phyloP scores from a whole-genome alignment of 805 yeast species.

The Yamadazyma paraphyllophila region DNA sequence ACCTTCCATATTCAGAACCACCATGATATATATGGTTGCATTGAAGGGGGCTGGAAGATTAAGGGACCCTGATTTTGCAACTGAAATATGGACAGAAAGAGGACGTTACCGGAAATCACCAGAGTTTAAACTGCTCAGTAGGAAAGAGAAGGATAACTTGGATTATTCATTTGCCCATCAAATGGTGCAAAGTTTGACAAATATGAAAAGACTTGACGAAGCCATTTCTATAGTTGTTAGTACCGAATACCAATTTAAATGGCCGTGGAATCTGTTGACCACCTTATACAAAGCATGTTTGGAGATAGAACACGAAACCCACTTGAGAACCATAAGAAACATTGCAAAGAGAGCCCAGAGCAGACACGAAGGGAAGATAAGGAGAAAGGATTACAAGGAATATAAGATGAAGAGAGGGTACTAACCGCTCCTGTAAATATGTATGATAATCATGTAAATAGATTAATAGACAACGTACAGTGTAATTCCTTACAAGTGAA shows the following conservation, averaged over 20 bases:
- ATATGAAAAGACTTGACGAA: slow-evolving; percentile 57
- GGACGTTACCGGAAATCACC: slow-evolving; percentile 64
- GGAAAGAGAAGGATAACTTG: slow-evolving; percentile 36
- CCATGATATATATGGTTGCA: slow-evolving; percentile 57
- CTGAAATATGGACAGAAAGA: slow-evolving; percentile 72
- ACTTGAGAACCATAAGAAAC: slow-evolving; percentile 30
- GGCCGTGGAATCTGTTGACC: slow-evolving; percentile 52
- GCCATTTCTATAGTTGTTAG: slow-evolving; percentile 68
- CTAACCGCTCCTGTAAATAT: slow-evolving; percentile 16
- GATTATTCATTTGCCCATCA: slow-evolving; percentile 72
- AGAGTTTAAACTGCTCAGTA: slow-evolving; percentile 43
- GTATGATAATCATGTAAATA: slow-evolving; percentile 8
- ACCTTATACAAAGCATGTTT: slow-evolving; percentile 29
- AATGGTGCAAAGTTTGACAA: slow-evolving; percentile 61
- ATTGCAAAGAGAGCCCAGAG: slow-evolving; percentile 36
- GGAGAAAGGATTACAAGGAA: slow-evolving; percentile 31
- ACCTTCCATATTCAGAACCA: slow-evolving; percentile 25
- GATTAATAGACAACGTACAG: neutral
- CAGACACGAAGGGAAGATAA: slow-evolving; percentile 38
- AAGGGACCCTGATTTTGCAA: slow-evolving; percentile 57
- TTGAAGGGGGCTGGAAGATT: slow-evolving; percentile 63
- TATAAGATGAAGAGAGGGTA: slow-evolving; percentile 33
- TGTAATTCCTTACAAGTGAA: too few relatives aligned
- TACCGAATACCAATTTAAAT: slow-evolving; percentile 64
- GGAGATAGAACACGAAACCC: slow-evolving; percentile 29